Base-by-base conservation (phyloP, 169 alveolate species). In the Eimeria acervulina region DNA sequence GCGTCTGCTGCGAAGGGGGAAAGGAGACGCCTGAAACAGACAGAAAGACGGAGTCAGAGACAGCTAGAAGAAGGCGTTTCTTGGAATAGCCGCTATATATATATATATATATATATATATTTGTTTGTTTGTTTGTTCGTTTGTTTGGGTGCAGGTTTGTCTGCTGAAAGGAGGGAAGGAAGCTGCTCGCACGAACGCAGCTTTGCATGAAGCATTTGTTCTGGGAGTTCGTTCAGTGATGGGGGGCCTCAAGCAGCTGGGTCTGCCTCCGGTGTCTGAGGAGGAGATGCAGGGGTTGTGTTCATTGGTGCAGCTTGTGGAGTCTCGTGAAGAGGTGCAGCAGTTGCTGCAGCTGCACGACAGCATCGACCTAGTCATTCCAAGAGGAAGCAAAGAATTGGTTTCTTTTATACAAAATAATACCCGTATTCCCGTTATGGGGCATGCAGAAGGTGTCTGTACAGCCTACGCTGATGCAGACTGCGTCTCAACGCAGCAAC, bases 281-380 rank as follows among this genome's bases (percentile, higher is more conserved):
- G 55, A 83, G 23, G 91, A 83, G 2, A 7, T 26, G 13, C 1
- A 51, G 12, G 74, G 76, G 6, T 66, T 83, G 17, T 51, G 51
- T 23, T 83, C 81, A 63, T 61, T 28, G 61, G 66, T 66, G 40
- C 97, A 96, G 95, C 94, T 96, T 59, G 90, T 97, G 31, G 97
- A 95, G 95, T 91, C 96, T 28, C 95, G 97, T 26, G 96, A 96
- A 5, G 98, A 97, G 5, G 97, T 97, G 7, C 80, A 95, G 40
- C 95, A 95, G 94, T 80, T 97, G 76, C 95, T 97, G 90, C 72
- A 52, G 83, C 91, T 95, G 90, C 96, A 96, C 93, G 93, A 95
- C 70, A 94, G 89, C 84, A 97, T 97, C 72, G 98, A 97, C 95
- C 81, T 97, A 38, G 97, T 97, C 38, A 96, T 97, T 47, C 98